Percentiles rank a stretch among this genome's conserved stretches.
Conservation (phyloP, 768 basidiomycete genomes). For the Stropharia rugosoannulata region DNA sequence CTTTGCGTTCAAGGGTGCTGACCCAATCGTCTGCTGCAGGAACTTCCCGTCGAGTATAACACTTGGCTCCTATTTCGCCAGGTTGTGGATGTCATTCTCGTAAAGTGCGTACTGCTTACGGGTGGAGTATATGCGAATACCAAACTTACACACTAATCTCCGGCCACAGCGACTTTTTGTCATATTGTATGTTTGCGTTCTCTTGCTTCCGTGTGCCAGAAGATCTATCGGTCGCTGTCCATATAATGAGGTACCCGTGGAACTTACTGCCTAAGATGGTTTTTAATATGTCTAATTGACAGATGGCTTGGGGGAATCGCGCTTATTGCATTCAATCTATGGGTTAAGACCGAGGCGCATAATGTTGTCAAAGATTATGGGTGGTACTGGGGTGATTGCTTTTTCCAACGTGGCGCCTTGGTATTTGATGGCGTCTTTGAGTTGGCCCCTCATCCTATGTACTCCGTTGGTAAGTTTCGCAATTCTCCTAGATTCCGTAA, state of each 20-base stretch:
- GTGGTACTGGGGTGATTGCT: constrained; percentile 96
- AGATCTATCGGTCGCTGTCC: constrained; percentile 68
- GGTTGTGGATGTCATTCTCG: constrained; percentile 91
- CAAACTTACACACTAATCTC: background rate
- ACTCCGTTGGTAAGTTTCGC: constrained; percentile 63
- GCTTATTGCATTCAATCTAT: constrained; percentile 92
- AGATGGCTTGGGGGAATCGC: constrained; percentile 88
- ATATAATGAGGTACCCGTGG: constrained; percentile 64
- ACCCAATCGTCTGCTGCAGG: constrained; percentile 39
- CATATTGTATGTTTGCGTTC: constrained; percentile 95
- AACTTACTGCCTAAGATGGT: background rate
- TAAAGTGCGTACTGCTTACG: constrained; percentile 65
- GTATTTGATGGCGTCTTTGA: constrained; percentile 99
- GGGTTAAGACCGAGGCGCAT: constrained; percentile 98
- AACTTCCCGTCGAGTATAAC: constrained; percentile 91
- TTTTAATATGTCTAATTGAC: constrained; percentile 9
- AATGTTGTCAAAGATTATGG: constrained; percentile 97
- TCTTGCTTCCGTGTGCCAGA: constrained; percentile 87
- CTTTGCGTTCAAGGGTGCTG: background rate
- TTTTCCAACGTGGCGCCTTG: constrained; percentile 89
- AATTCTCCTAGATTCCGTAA: too few species aligned
- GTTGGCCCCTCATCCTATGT: constrained; percentile 93
- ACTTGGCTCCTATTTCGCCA: constrained; percentile 96
- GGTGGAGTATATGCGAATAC: background rate
- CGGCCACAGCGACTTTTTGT: constrained; percentile 77